Base-by-base conservation (phyloP, 2,329 filamentous ascomycete species). In the Cladobotryum protrusum region DNA sequence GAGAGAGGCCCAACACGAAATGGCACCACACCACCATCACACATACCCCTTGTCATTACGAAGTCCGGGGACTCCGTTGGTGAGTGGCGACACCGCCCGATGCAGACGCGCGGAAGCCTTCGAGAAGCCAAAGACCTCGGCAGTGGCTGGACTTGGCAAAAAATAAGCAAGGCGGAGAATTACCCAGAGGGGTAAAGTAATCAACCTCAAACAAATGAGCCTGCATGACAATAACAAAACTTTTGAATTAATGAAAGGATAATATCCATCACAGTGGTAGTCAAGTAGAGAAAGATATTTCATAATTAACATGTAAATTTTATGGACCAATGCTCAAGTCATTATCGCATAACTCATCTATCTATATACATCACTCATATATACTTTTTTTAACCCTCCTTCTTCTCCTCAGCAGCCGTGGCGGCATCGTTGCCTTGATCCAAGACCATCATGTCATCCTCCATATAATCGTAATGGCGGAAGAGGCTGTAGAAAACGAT, bases 401-500 rank as follows among this genome's bases (percentile, higher is more conserved):
- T 52, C 13, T 24, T 18, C 37, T 41, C 20, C 37, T 41, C 37
- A 13, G 12, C 37, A 17, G 37, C 37, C 13, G 37, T 41, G 5
- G 37, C 3, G 43, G 42, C 43, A 37, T 43, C n/a, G 50, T 45
- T 6, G 32, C 46, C 9, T 69, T 67, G 63, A 18, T 71, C 68
- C 12, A 71, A 56, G 3, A 65, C 67, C 20, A 68, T 69, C 66
- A 70, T 69, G 50, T 61, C 58, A 42, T 71, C 68, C 53, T 71
- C 68, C 15, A 65, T 53, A 0, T 50, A 55, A 52, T 71, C 68
- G 20, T 71, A 71, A 54, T 70, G 67, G 44, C 61, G 61, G 62
- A 69, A 71, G 3, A 63, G 51, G 46, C 48, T 45, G 64, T 72
- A 83, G 66, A 86, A 85, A 49, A 77, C 54, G 29, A 71, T 66